Base-by-base conservation (phyloP, 2,329 filamentous ascomycete genomes). In the Ophiostoma himal-ulmi region DNA sequence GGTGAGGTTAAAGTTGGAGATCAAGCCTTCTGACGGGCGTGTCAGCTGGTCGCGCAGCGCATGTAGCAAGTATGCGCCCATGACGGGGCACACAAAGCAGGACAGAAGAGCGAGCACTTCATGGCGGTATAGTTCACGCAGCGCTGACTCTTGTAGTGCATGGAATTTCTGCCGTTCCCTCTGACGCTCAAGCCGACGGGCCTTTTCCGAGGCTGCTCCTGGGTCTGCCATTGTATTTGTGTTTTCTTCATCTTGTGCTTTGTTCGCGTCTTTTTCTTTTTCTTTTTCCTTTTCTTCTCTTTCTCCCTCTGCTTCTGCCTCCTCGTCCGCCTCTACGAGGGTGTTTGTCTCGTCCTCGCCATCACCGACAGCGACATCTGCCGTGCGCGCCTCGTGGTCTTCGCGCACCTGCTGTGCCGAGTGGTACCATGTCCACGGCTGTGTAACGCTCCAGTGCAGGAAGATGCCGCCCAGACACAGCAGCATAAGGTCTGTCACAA, bases 1-100 rank as follows among this genome's bases (percentile, higher is more conserved):
- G 14, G 90, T 93, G 70, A 98, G 83, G 78, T 97, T 97, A 80
- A 94, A 96, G 78, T 97, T 92, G 5, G 93, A 96, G 7, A 98
- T 90, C 13, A 98, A 83, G 1, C 92, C 92, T 78, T 96, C 93
- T 0, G 93, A 93, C 0, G 91, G 92, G 1, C 91, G 85, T 34
- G 91, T 94, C 22, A 98, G 86, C 75, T 94, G 92, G 10, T 85
- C 86, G 68, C 94, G 88, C 71, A 97, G 91, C 26, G 87, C 82
- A 77, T 97, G 94, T 13, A 98, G 83, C 54, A 97, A 82, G 79
- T 91, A 95, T 37, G 94, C 91, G n/a, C 92, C 91, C 4, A 93
- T 77, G 0, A 92, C 76, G 0, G 94, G 94, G 39, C 91, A 89
- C 37, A 90, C 72, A 76, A 97, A 96, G 78, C 93, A 97, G 7